These are phyloP conservation scores for Didymella segeticola DNA, from an alignment of 2,329 filamentous ascomycete species.

Conservation along the genomic window DNA sequence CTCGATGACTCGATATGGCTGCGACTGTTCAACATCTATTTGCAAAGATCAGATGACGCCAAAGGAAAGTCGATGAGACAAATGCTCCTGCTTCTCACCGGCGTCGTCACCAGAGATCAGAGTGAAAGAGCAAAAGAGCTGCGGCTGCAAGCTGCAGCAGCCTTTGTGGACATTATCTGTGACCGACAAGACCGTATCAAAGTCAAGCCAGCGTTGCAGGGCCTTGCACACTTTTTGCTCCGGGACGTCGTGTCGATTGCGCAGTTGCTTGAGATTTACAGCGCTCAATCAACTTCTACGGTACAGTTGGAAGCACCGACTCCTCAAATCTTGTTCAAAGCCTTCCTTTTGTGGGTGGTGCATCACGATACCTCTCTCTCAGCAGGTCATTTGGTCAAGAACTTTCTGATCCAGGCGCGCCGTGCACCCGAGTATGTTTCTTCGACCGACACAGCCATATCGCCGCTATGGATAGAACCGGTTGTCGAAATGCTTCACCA, in stretches of 20 bases:
- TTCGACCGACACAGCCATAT: background rate
- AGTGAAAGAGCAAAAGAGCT: conserved; percentile 31
- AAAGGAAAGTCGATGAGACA: conserved; percentile 57
- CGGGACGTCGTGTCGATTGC: conserved; percentile 62
- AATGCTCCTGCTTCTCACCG: conserved; percentile 51
- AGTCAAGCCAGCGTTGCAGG: conserved; percentile 73
- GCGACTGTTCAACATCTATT: conserved; percentile 49
- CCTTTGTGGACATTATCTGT: conserved; percentile 65
- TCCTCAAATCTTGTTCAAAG: conserved; percentile 30
- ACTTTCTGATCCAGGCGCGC: conserved; percentile 40
- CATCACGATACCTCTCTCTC: conserved; percentile 51
- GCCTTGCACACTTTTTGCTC: conserved; percentile 68
- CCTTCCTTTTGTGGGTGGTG: conserved; percentile 47
- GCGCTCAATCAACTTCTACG: conserved; percentile 15
- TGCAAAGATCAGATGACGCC: conserved; percentile 52
- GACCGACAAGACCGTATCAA: conserved; percentile 67
- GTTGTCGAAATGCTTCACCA: conserved; percentile 41
- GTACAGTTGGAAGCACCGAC: conserved; percentile 1
- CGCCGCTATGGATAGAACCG: conserved; percentile 50
- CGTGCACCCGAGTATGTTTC: conserved; percentile 20
- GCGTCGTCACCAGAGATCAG: conserved; percentile 41
- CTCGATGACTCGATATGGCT: conserved; percentile 49
- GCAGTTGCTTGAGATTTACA: conserved; percentile 51
- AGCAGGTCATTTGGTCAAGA: conserved; percentile 48
- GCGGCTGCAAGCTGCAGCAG: conserved; percentile 38